phyloP scores from a whole-genome alignment of 2,329 filamentous ascomycete species.

The Elsinoe fawcettii region DNA sequence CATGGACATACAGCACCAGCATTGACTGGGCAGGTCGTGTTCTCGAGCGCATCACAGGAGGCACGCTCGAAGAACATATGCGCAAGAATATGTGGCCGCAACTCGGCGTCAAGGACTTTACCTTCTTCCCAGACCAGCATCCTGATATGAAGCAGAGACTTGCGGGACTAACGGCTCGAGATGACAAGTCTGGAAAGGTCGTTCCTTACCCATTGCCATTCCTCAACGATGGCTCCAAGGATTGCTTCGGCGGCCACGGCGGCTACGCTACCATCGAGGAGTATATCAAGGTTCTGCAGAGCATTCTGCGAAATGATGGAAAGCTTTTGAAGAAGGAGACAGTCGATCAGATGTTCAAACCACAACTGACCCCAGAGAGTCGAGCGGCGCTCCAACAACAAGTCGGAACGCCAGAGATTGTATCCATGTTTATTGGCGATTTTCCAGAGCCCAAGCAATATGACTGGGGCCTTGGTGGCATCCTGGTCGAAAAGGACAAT shows the following conservation, averaged over 20 bases:
- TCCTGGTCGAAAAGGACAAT: slow-evolving; percentile 35
- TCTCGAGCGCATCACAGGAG: slow-evolving; percentile 41
- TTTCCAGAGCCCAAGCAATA: slow-evolving; percentile 23
- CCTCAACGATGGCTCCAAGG: slow-evolving; percentile 24
- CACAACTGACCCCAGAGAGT: slow-evolving; percentile 35
- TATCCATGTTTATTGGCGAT: slow-evolving; percentile 30
- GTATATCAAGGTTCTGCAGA: slow-evolving; percentile 41
- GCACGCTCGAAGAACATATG: slow-evolving; percentile 39
- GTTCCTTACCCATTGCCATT: slow-evolving; percentile 16
- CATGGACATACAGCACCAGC: slow-evolving; percentile 45
- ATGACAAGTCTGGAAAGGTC: slow-evolving; percentile 20
- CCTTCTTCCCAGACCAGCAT: slow-evolving; percentile 25
- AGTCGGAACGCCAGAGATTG: slow-evolving; percentile 25
- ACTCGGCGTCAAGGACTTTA: slow-evolving; percentile 34
- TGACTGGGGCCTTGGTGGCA: slow-evolving; percentile 37
- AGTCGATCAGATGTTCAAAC: slow-evolving; percentile 40
- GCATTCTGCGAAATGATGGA: slow-evolving; percentile 43
- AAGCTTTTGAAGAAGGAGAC: slow-evolving; percentile 39
- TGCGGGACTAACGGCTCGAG: slow-evolving; percentile 22
- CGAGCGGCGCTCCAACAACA: slow-evolving; percentile 26
- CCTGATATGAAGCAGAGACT: slow-evolving; percentile 19
- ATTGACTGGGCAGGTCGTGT: slow-evolving; percentile 49
- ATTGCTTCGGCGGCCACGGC: slow-evolving; percentile 30
- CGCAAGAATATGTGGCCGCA: slow-evolving; percentile 39
- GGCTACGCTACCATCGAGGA: slow-evolving; percentile 30